phyloP scores from a whole-genome alignment of 495 filamentous ascomycete species.

The Schizothecium vesticola region DNA sequence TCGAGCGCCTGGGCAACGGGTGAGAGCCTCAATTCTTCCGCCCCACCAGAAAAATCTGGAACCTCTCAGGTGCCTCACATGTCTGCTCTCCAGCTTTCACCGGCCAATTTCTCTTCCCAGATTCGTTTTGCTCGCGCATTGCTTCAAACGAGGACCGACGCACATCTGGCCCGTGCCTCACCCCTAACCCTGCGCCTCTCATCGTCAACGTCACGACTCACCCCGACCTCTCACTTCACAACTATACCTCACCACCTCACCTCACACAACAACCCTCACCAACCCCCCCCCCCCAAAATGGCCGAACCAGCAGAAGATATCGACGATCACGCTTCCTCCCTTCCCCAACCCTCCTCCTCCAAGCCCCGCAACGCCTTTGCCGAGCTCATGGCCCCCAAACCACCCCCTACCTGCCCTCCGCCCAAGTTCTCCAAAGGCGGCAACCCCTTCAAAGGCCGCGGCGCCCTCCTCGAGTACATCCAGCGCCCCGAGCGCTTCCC shows the following conservation, averaged over 20 bases:
- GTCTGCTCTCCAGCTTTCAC: too few relatives aligned
- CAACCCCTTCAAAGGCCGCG: conserved; percentile 39
- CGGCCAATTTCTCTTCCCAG: too few relatives aligned
- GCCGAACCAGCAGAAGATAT: conserved; percentile 18
- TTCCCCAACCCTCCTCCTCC: not conserved
- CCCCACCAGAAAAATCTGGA: not conserved
- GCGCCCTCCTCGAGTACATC: conserved; percentile 68
- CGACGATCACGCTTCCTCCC: not conserved
- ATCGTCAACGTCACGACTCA: not conserved
- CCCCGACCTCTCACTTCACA: not conserved
- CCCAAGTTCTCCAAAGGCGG: conserved; percentile 31
- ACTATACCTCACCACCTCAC: not conserved
- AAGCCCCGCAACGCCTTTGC: conserved; percentile 41
- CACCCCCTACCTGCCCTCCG: not conserved
- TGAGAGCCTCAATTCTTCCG: not conserved
- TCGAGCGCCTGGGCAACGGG: not conserved
- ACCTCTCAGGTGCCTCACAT: too few relatives aligned
- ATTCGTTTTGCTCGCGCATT: too few relatives aligned
- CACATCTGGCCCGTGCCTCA: not conserved
- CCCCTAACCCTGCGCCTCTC: not conserved
- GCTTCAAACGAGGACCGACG: not conserved
- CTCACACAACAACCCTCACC: not conserved
- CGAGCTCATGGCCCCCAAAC: conserved; percentile 62
- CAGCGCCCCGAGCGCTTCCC: conserved; percentile 60
- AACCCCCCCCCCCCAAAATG: conserved; percentile 4